Conservation (phyloP, 768 basidiomycete species). For the Auriscalpium orientale region DNA sequence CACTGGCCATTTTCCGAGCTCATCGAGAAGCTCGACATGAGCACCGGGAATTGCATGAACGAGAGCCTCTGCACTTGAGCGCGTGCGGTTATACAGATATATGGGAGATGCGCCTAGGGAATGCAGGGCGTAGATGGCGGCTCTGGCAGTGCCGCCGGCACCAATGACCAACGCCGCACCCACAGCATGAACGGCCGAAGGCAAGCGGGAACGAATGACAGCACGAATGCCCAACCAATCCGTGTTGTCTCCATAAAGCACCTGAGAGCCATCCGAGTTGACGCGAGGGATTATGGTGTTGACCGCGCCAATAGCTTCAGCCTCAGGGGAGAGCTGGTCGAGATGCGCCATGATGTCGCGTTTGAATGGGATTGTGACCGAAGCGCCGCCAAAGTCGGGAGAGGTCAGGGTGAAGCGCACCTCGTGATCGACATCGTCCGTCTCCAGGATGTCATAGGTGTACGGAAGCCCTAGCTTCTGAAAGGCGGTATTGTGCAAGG, state of each 20-base stretch:
- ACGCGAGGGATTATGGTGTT: slow-evolving; percentile 76
- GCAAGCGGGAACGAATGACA: slow-evolving; percentile 38
- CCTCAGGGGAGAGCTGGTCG: slow-evolving; percentile 73
- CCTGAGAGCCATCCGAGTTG: slow-evolving; percentile 32
- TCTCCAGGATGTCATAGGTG: slow-evolving; percentile 73
- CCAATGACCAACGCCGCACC: slow-evolving; percentile 79
- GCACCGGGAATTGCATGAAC: slow-evolving; percentile 59
- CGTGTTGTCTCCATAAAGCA: slow-evolving; percentile 89
- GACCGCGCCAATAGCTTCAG: slow-evolving; percentile 84
- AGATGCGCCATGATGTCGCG: slow-evolving; percentile 81
- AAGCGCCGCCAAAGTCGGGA: slow-evolving; percentile 86
- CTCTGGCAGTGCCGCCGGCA: slow-evolving; percentile 90
- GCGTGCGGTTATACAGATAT: slow-evolving; percentile 86
- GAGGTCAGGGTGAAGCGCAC: slow-evolving; percentile 55
- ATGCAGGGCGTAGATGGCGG: slow-evolving; percentile 86
- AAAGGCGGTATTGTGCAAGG: slow-evolving; percentile 88
- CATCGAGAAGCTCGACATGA: slow-evolving; percentile 51
- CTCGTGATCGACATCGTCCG: slow-evolving; percentile 52
- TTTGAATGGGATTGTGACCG: slow-evolving; percentile 95
- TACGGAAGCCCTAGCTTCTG: slow-evolving; percentile 77
- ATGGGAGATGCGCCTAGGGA: slow-evolving; percentile 59
- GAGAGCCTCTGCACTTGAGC: slow-evolving; percentile 62
- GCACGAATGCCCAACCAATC: slow-evolving; percentile 88
- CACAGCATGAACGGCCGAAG: slow-evolving; percentile 27
- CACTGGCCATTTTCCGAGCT: slow-evolving; percentile 45